phyloP scores from a whole-genome alignment of 768 basidiomycete species.

The Rhizopogon vinicolor region DNA sequence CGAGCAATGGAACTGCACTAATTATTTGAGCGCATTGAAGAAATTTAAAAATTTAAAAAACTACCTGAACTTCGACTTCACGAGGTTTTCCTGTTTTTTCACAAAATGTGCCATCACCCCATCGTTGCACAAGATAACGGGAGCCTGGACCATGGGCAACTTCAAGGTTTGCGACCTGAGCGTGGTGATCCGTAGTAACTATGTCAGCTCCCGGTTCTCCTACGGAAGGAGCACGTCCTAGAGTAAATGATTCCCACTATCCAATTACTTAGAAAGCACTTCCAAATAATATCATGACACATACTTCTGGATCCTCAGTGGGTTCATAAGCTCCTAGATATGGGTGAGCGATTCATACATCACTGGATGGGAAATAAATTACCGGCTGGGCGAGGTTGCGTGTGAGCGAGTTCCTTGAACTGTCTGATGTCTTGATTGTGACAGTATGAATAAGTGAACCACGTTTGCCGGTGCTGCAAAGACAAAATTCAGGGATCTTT shows the following conservation, averaged over 20 bases:
- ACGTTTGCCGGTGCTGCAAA: constrained; percentile 74
- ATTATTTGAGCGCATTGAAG: constrained; percentile 1
- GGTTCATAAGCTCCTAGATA: constrained; percentile 65
- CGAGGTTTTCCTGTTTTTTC: constrained; percentile 87
- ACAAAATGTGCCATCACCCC: constrained; percentile 88
- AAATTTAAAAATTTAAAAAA: constrained; percentile 16
- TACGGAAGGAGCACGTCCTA: constrained; percentile 62
- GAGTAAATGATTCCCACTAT: constrained; percentile 78
- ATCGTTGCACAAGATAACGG: constrained; percentile 88
- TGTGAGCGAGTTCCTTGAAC: constrained; percentile 78
- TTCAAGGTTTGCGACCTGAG: constrained; percentile 66
- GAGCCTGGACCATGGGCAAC: constrained; percentile 75
- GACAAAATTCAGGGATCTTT: constrained; percentile 27
- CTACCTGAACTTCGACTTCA: constrained; percentile 93
- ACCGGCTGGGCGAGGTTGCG: constrained; percentile 65
- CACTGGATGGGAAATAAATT: constrained; percentile 14
- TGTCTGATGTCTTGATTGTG: constrained; percentile 94
- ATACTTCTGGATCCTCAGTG: constrained; percentile 80
- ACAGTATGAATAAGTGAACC: constrained; percentile 98
- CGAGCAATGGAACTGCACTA: constrained; percentile 83
- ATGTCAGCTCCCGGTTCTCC: constrained; percentile 61
- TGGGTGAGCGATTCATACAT: constrained; percentile 15
- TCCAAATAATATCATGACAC: constrained; percentile 26
- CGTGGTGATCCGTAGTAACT: constrained; percentile 59
- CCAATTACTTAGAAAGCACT: constrained; percentile 16